Conservation (phyloP, 257 asterid genomes). For the Solanum pinnatisectum region DNA sequence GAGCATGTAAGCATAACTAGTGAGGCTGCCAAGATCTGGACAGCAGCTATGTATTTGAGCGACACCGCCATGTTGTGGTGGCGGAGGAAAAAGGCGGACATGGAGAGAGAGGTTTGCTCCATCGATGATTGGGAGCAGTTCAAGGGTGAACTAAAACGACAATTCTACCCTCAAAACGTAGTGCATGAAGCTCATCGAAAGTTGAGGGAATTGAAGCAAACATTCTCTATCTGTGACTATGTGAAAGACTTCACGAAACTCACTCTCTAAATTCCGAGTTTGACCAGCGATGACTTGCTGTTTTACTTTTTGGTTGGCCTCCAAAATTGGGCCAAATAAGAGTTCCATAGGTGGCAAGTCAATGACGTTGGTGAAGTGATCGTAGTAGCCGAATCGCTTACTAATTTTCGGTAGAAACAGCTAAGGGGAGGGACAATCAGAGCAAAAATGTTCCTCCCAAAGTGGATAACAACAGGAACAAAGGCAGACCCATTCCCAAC, state of each 20-base stretch:
- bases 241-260: background rate
- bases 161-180: background rate
- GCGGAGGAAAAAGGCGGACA: background rate
- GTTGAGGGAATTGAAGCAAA: background rate
- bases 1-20: background rate
- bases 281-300: background rate
- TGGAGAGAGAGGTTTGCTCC: background rate
- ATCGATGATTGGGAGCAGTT: background rate
- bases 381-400: too few species aligned
- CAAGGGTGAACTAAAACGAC: too few species aligned
- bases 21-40: background rate
- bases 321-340: background rate
- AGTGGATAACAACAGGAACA: background rate
- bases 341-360: background rate
- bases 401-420: fast-evolving
- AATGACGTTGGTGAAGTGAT: too few species aligned
- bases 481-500: fast-evolving
- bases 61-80: background rate
- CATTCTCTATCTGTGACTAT: too few species aligned
- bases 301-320: background rate
- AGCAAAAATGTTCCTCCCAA: background rate
- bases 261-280: background rate
- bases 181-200: background rate
- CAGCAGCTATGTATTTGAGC: background rate
- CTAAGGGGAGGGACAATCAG: fast-evolving